Conservation (phyloP, 2,329 filamentous ascomycete genomes). For the Dryadomyces quercivorus region DNA sequence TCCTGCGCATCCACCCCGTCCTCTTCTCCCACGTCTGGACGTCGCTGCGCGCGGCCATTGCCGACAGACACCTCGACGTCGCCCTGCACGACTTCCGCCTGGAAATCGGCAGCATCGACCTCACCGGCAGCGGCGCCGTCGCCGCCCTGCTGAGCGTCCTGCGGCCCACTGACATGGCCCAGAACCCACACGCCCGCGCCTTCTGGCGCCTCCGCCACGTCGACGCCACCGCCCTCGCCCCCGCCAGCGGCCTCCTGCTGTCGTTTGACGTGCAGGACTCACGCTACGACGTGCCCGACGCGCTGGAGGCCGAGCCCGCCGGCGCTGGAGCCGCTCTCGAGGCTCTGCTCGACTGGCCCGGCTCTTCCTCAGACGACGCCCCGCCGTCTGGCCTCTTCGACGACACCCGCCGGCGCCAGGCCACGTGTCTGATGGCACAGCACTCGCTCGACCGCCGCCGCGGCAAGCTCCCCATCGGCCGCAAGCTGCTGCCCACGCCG, state of each 20-base stretch:
- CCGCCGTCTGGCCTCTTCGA: conserved; percentile 51
- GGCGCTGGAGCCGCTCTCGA: no score
- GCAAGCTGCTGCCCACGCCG: conserved; percentile 40
- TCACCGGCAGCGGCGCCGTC: conserved; percentile 58
- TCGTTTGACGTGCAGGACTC: conserved; percentile 68
- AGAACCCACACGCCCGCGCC: conserved; percentile 28
- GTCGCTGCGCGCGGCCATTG: conserved; percentile 40
- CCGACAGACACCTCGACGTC: conserved; percentile 49
- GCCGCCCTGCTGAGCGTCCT: conserved; percentile 65
- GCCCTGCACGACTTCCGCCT: conserved; percentile 58
- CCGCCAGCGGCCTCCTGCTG: conserved; percentile 60
- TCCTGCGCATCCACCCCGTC: conserved; percentile 56
- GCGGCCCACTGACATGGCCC: conserved; percentile 23
- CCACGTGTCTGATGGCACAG: conserved; percentile 58
- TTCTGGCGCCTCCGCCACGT: conserved; percentile 40
- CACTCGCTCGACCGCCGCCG: conserved; percentile 69
- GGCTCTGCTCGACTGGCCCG: conserved; percentile 54
- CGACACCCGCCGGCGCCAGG: conserved; percentile 50
- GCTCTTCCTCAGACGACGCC: conserved; percentile 59
- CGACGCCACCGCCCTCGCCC: conserved; percentile 54
- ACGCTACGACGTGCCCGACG: conserved; percentile 64
- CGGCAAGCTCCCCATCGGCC: conserved; percentile 45
- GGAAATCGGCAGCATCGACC: conserved; percentile 48
- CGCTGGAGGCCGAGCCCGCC: conserved; percentile 19
- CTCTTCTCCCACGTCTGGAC: conserved; percentile 61